A percentile compares a stretch with the other conserved stretches of the same genome.
Evolutionary conservation across 179 eudicot species (phyloP).

Genomic region (Carnegiea gigantea): DNA sequence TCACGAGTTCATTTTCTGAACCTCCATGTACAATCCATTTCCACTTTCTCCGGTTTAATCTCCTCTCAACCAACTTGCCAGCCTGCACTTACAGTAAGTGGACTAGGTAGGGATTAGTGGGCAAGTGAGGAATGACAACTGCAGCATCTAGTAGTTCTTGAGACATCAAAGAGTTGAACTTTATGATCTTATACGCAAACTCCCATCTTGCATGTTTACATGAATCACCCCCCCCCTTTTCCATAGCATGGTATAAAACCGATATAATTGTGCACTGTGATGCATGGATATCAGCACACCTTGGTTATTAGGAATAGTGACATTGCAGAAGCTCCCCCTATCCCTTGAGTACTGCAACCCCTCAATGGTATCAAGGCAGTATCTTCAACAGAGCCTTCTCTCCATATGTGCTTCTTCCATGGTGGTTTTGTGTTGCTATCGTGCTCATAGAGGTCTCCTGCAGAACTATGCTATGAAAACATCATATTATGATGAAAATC

Average conservation of each 20-base stretch:
- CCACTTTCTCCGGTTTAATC: slow-evolving; percentile 77
- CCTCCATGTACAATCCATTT: slow-evolving; percentile 69
- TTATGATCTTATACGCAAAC: too few relatives aligned
- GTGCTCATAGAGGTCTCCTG: slow-evolving; percentile 77
- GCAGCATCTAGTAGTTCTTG: too few relatives aligned
- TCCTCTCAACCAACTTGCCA: slow-evolving; percentile 69
- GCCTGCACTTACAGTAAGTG: slow-evolving; percentile 35
- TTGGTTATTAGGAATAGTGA: slow-evolving; percentile 72
- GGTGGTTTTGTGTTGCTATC: slow-evolving; percentile 62
- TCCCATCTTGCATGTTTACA: background rate
- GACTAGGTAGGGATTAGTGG: background rate
- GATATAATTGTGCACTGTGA: background rate
- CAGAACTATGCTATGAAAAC: slow-evolving; percentile 48
- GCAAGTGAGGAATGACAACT: background rate
- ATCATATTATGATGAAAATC: slow-evolving; percentile 13
- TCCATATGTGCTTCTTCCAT: slow-evolving; percentile 85
- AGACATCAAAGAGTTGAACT: too few relatives aligned
- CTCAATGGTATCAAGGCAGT: slow-evolving; percentile 46
- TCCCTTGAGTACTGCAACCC: slow-evolving; percentile 52
- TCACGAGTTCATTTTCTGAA: slow-evolving; percentile 48
- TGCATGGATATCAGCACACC: slow-evolving; percentile 38
- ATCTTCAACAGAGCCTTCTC: slow-evolving; percentile 38
- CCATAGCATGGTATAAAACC: background rate
- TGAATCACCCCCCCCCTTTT: background rate
- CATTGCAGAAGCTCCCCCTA: slow-evolving; percentile 50